Evolutionary conservation across 2,329 filamentous ascomycete species (phyloP), one percentile per base, ranked within the genome.

Genomic region (Venturia aucupariae): DNA sequence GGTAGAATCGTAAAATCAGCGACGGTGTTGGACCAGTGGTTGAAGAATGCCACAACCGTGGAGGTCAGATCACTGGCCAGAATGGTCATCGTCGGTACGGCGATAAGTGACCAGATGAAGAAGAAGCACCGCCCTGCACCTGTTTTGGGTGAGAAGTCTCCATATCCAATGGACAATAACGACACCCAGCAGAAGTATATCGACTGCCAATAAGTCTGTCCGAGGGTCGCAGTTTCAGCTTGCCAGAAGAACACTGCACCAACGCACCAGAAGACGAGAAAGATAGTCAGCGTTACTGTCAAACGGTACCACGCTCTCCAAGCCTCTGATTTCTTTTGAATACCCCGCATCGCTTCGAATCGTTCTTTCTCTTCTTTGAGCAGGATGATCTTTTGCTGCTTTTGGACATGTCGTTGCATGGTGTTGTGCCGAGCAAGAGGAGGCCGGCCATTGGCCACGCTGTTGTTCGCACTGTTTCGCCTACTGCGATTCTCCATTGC

Each of bases 301-400:
- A 65, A 48, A 6, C 55, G 44, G 5, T 44, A 62, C 44, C 59
- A 65, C 11, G 30, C 30, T 44, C 54, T 63, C 44, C 59, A 65
- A 15, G 35, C 44, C 30, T 62, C 32, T 4, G 64, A 35, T 17
- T 63, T 63, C 11, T 59, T 41, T 35, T 65, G 64, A 7, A 65
- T 62, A 0, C 42, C 27, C 2, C 64, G 64, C 64, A 65, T 76
- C 1, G 73, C 72, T 27, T 73, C 68, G 67, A 76, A 76, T 1
- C 74, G 72, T 60, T 76, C 74, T 62, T 73, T 73, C 19, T 64
- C 62, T 64, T 64, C 62, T 44, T 59, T 55, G 8, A 64, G 48
- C 27, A 64, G 3, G 11, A 64, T 48, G 24, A 65, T 60, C 27
- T 61, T 42, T 55, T 54, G 22, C 32, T 54, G 41, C 51, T 63